Conservation (phyloP, 768 basidiomycete species). For the Cubamyces sp. region DNA sequence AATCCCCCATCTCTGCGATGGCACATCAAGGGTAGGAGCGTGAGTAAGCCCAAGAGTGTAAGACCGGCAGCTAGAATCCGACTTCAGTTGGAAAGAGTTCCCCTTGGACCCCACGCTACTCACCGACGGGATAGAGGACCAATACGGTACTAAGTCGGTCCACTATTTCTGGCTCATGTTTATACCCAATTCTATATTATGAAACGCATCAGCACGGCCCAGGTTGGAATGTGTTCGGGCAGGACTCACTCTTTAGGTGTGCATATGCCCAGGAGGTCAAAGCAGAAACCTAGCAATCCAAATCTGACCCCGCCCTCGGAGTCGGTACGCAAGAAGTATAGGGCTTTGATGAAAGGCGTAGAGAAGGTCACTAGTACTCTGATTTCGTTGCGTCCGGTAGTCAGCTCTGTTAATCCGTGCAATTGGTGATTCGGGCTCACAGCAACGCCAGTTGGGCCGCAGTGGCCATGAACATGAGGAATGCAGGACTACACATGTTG, state of each 20-base stretch:
- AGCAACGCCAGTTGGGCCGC: slow-evolving; percentile 16
- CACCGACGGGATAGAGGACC: slow-evolving; percentile 32
- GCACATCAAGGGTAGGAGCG: slow-evolving; percentile 27
- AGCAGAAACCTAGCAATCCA: slow-evolving; percentile 32
- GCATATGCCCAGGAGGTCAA: slow-evolving; percentile 24
- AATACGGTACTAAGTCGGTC: slow-evolving; percentile 25
- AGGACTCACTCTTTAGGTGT: slow-evolving; percentile 20
- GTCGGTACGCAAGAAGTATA: slow-evolving; percentile 29
- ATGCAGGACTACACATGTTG: slow-evolving; percentile 17
- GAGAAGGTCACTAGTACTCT: slow-evolving; percentile 34
- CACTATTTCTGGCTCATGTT: slow-evolving; percentile 27
- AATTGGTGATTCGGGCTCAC: slow-evolving; percentile 11
- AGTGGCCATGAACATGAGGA: slow-evolving; percentile 20
- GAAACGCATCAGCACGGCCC: neutral
- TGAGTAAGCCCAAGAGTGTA: slow-evolving; percentile 16
- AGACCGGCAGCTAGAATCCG: slow-evolving; percentile 27
- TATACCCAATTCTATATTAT: slow-evolving; percentile 25
- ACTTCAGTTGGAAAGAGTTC: neutral
- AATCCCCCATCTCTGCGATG: slow-evolving; percentile 22
- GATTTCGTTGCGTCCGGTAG: neutral
- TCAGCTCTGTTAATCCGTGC: neutral
- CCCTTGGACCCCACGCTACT: neutral
- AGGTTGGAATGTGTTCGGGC: neutral
- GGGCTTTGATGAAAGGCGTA: slow-evolving; percentile 26
- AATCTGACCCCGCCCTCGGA: slow-evolving; percentile 29